Percentiles rank a stretch among this genome's conserved stretches.
Conservation (phyloP, 139 green algal genomes). For the Tetradesmus lagerheimii region DNA sequence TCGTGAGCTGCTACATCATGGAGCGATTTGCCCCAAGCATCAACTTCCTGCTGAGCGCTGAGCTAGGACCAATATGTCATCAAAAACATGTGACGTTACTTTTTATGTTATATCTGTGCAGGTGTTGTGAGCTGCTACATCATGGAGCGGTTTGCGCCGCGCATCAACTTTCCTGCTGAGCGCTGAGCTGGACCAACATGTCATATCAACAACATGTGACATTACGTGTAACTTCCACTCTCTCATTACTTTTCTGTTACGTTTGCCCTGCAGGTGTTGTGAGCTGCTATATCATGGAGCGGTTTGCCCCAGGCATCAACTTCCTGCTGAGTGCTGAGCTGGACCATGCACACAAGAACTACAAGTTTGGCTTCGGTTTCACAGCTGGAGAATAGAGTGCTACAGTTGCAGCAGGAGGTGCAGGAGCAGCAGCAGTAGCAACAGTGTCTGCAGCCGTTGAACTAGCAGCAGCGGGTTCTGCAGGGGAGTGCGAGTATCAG, state of each 20-base stretch:
- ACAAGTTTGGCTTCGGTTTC: constrained; percentile 98
- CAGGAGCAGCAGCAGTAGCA: not conserved
- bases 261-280: constrained; percentile 72
- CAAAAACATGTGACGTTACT: not conserved
- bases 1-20: constrained; percentile 92
- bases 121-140: constrained; percentile 87
- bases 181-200: constrained; percentile 98
- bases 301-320: constrained; percentile 95
- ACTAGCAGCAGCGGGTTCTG: not conserved
- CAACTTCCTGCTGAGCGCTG: constrained; percentile 94
- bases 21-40: constrained; percentile 96
- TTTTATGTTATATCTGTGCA: constrained; percentile 44
- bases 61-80: constrained; percentile 90
- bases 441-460: not conserved
- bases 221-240: too few species aligned
- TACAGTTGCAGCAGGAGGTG: not conserved
- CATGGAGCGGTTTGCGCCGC: constrained; percentile 95
- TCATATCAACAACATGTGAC: too few species aligned
- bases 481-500: not conserved
- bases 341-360: constrained; percentile 95
- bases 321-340: constrained; percentile 97
- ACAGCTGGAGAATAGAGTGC: constrained; percentile 79
- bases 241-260: not conserved
- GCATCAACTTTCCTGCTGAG: constrained; percentile 96
- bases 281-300: constrained; percentile 92